Percentiles rank a stretch among this genome's conserved stretches.
Conservation (phyloP, 129 eudicot species). For the Gnaphalium uliginosum region DNA sequence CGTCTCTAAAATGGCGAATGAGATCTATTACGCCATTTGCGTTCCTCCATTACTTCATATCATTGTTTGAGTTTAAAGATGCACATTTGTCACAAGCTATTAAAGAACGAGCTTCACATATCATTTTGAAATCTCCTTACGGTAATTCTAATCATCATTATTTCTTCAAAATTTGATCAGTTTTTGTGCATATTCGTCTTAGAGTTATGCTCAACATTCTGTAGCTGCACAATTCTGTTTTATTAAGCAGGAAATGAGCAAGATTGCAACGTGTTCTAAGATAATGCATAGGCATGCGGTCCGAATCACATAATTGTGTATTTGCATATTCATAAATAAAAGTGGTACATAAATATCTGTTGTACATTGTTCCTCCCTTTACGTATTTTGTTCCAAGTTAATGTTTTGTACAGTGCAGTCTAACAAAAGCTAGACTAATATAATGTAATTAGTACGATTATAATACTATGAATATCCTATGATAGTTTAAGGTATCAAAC, state of each 20-base stretch:
- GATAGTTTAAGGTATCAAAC: neutral
- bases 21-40: conserved; percentile 51
- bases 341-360: neutral
- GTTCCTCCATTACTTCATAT: conserved; percentile 41
- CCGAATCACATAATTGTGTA: neutral
- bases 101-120: conserved; percentile 37
- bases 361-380: neutral
- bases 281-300: neutral
- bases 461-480: no score
- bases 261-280: neutral
- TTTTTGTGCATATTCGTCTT: neutral
- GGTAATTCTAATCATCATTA: conserved; percentile 26
- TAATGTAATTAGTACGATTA: neutral
- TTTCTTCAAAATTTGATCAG: neutral
- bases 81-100: conserved; percentile 19
- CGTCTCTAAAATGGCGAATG: conserved; percentile 48
- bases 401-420: neutral
- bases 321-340: neutral
- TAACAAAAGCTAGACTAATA: neutral
- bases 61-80: conserved; percentile 28
- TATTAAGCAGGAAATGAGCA: neutral
- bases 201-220: neutral
- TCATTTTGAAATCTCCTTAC: conserved; percentile 34
- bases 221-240: neutral
- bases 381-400: neutral